Evolutionary conservation across 768 basidiomycete genomes (phyloP).

Genomic region (Lepiota brunneoincarnata): DNA sequence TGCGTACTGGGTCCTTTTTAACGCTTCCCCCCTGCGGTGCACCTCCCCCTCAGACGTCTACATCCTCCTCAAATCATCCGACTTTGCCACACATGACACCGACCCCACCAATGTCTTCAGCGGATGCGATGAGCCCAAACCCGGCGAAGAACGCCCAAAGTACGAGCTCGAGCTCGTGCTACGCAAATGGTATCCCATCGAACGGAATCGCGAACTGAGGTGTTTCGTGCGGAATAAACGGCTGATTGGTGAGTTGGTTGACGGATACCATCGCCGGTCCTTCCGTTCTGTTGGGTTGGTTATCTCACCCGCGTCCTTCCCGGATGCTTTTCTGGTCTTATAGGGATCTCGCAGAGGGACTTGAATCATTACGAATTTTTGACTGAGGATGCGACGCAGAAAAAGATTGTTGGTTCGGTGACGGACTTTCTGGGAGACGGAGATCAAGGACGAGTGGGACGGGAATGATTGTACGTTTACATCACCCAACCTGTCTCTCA

Average conservation of each 20-base stretch:
- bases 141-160: constrained; percentile 6
- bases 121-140: constrained; percentile 39
- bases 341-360: constrained; percentile 88
- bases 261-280: not conserved
- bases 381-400: constrained; percentile 55
- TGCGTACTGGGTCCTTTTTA: constrained; percentile 86
- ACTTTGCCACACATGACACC: constrained; percentile 84
- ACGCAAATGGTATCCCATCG: constrained; percentile 87
- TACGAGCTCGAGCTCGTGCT: constrained; percentile 84
- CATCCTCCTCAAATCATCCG: constrained; percentile 87
- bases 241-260: constrained; percentile 64
- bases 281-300: not conserved
- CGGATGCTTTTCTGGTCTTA: not conserved
- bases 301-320: not conserved
- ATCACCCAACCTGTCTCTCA: not conserved
- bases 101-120: constrained; percentile 60
- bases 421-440: constrained; percentile 62
- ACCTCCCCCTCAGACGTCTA: constrained; percentile 88
- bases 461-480: constrained; percentile 61
- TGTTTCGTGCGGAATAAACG: constrained; percentile 81
- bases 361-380: constrained; percentile 86
- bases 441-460: constrained; percentile 49
- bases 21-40: constrained; percentile 83
- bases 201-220: constrained; percentile 80
- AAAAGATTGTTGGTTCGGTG: constrained; percentile 51